Evolutionary conservation across 192 early-diverging fungal species (phyloP).

Genomic region (Coemansia reversa): DNA sequence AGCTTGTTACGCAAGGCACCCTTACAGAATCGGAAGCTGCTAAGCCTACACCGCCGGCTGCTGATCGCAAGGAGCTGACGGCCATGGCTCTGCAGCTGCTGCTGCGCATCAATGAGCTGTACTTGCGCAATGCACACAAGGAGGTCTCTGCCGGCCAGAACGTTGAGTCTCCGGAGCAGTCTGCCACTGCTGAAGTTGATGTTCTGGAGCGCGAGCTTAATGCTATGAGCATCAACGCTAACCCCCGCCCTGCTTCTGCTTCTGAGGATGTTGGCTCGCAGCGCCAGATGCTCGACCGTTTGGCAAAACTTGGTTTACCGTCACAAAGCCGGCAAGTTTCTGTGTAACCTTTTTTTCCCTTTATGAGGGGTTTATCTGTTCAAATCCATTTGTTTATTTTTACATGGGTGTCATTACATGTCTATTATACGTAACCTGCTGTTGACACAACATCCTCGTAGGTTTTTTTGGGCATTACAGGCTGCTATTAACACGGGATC

Average conservation of each 20-base stretch:
- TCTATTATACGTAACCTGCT: no score
- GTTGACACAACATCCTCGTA: no score
- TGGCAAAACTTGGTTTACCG: slow-evolving; percentile 41
- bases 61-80: slow-evolving; percentile 22
- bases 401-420: not conserved
- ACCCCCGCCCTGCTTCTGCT: not conserved
- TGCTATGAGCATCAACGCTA: slow-evolving; percentile 31
- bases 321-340: slow-evolving; percentile 8
- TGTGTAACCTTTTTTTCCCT: slow-evolving; percentile 3
- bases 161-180: not conserved
- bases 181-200: slow-evolving; percentile 24
- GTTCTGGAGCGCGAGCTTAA: slow-evolving; percentile 48
- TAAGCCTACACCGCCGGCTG: not conserved
- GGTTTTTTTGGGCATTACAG: no score
- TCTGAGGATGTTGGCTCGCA: slow-evolving; percentile 5
- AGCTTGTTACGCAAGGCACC: slow-evolving; percentile 13
- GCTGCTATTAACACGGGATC: no score
- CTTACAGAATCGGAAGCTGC: not conserved
- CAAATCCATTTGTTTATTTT: slow-evolving; percentile 4
- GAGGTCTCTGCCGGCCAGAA: slow-evolving; percentile 7
- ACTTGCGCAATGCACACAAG: slow-evolving; percentile 34
- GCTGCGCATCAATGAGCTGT: slow-evolving; percentile 46
- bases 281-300: slow-evolving; percentile 32
- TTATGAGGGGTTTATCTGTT: not conserved
- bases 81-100: slow-evolving; percentile 37